Percentiles rank a stretch among this genome's conserved stretches.
Evolutionary conservation across 352 stramenopile species (phyloP).

Genomic region (Globisporangium splendens): DNA sequence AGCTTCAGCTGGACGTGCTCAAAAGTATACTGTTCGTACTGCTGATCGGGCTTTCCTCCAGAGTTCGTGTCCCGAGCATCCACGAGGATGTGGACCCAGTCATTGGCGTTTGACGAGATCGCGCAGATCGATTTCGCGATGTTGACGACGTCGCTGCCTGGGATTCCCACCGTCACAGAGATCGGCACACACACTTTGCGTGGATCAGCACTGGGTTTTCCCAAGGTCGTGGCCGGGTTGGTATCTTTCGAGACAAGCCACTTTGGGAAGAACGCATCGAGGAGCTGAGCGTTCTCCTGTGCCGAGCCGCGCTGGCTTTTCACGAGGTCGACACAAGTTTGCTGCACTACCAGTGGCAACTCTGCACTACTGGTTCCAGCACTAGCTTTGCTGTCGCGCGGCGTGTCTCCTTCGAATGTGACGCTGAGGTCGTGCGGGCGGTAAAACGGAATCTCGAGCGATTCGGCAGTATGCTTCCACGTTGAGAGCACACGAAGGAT

Average conservation of each 20-base stretch:
- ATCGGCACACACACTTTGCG: constrained; percentile 42
- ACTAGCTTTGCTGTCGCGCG: constrained; percentile 23
- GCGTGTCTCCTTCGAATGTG: constrained; percentile 36
- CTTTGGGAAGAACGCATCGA: constrained; percentile 41
- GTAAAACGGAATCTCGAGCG: constrained; percentile 49
- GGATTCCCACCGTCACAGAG: constrained; percentile 59
- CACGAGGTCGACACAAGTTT: constrained; percentile 24
- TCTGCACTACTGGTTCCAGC: constrained; percentile 2
- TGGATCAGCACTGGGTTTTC: constrained; percentile 28
- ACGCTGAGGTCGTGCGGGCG: constrained; percentile 39
- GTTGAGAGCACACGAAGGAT: constrained; percentile 44
- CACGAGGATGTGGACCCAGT: constrained; percentile 39
- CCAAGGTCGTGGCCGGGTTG: constrained; percentile 28
- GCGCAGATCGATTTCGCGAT: constrained; percentile 43
- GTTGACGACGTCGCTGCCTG: constrained; percentile 40
- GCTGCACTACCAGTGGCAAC: constrained; percentile 10
- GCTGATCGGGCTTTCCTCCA: constrained; percentile 15
- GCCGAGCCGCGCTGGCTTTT: no score
- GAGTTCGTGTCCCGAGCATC: constrained; percentile 27
- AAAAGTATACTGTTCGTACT: constrained; percentile 24
- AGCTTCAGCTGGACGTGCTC: constrained; percentile 23
- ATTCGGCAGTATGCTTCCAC: constrained; percentile 52
- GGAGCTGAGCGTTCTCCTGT: constrained; percentile 7
- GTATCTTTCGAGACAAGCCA: constrained; percentile 62
- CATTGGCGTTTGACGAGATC: constrained; percentile 37